phyloP scores from a whole-genome alignment of 83 land plant species.

The Picea mariana region DNA sequence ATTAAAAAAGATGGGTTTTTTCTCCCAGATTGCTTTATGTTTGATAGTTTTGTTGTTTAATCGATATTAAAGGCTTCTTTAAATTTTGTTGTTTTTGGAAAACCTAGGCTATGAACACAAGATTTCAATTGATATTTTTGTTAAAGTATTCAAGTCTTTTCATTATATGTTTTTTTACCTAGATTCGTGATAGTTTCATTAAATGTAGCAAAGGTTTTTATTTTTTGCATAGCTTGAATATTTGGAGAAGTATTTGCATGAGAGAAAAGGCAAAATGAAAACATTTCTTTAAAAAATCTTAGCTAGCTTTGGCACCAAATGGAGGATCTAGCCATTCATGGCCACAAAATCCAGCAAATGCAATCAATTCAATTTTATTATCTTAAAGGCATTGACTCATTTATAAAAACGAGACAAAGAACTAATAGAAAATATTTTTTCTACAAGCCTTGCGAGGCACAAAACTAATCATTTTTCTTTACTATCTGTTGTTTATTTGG shows the following conservation, averaged over 20 bases:
- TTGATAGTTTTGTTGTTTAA: background rate
- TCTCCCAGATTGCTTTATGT: too few species aligned
- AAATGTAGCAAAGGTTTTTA: background rate
- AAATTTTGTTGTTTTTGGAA: background rate
- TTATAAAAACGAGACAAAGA: background rate
- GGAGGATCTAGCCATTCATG: background rate
- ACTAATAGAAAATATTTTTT: background rate
- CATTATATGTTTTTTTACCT: background rate
- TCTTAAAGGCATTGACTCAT: background rate
- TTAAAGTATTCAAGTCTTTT: background rate
- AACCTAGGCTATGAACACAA: background rate
- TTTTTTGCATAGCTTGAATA: background rate
- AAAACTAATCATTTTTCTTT: background rate
- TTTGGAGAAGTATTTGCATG: background rate
- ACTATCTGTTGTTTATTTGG: too few species aligned
- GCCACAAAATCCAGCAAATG: background rate
- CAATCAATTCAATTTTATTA: background rate
- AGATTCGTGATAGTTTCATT: background rate
- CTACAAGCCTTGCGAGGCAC: background rate
- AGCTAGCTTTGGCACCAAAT: background rate
- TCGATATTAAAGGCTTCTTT: background rate
- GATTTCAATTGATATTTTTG: background rate
- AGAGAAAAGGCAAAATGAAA: background rate
- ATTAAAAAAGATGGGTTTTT: too few species aligned
- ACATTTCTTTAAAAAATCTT: background rate